Evolutionary conservation across 2,329 filamentous ascomycete species (phyloP).

Genomic region (Ceratocystis cubensis): DNA sequence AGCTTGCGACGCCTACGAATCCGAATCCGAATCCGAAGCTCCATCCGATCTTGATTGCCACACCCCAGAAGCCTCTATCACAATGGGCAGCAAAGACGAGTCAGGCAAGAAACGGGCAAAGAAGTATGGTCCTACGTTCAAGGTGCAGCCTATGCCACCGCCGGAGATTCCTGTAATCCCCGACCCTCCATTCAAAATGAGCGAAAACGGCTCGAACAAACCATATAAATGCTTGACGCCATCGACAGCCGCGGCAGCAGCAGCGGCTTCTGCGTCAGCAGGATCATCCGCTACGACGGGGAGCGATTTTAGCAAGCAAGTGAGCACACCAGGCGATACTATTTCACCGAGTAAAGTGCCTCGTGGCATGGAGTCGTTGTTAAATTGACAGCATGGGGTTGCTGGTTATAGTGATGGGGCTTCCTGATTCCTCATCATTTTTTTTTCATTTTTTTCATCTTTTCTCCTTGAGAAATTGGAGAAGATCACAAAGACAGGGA

Average conservation of each 20-base stretch:
- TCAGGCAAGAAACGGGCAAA: slow-evolving; percentile 18
- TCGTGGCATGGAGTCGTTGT: slow-evolving; percentile 28
- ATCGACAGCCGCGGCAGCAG: slow-evolving; percentile 6
- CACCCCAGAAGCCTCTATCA: slow-evolving; percentile 1
- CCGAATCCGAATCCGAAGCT: not conserved
- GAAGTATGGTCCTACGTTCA: slow-evolving; percentile 21
- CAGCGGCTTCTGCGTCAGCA: not conserved
- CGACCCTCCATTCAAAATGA: slow-evolving; percentile 21
- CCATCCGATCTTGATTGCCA: not conserved
- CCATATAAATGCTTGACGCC: slow-evolving; percentile 20
- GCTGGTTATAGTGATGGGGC: not conserved
- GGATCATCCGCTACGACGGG: not conserved
- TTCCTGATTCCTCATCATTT: not conserved
- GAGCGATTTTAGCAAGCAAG: not conserved
- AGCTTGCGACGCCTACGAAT: not conserved
- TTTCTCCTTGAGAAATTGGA: not conserved
- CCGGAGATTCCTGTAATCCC: slow-evolving; percentile 20
- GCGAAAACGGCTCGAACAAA: slow-evolving; percentile 20
- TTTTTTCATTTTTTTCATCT: not conserved
- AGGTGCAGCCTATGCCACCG: slow-evolving; percentile 20
- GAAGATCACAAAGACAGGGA: slow-evolving; percentile 3
- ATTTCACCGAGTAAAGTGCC: slow-evolving; percentile 36
- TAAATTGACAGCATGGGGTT: slow-evolving; percentile 9
- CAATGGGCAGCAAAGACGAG: slow-evolving; percentile 18
- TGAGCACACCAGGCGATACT: slow-evolving; percentile 25